Evolutionary conservation across 2,329 filamentous ascomycete genomes (phyloP).

Genomic region (Diaporthe nobilis): DNA sequence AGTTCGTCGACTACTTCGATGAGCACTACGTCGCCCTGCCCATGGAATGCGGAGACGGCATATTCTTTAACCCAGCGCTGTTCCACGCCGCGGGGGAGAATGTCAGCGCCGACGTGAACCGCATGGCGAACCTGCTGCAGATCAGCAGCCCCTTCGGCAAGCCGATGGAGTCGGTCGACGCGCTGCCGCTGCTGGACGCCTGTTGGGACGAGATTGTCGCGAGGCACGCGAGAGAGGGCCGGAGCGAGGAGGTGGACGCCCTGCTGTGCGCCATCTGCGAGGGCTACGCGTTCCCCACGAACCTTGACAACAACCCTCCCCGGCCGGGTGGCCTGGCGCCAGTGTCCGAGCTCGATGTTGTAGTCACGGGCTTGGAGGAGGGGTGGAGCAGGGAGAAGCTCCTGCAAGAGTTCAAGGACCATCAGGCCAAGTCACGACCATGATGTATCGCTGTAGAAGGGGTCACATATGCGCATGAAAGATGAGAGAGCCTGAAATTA

Average conservation of each 20-base stretch:
- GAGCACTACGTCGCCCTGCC: constrained; percentile 66
- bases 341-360: constrained; percentile 68
- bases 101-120: constrained; percentile 58
- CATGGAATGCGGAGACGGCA: constrained; percentile 68
- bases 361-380: constrained; percentile 59
- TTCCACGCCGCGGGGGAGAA: constrained; percentile 76
- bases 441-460: neutral
- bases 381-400: constrained; percentile 56
- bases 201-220: constrained; percentile 58
- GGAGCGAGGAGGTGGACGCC: constrained; percentile 59
- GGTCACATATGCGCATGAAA: neutral
- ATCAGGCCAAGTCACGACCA: constrained; percentile 16
- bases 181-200: constrained; percentile 60
- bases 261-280: constrained; percentile 67
- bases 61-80: constrained; percentile 76
- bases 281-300: constrained; percentile 74
- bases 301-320: constrained; percentile 70
- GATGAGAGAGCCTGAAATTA: neutral
- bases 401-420: constrained; percentile 55
- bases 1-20: constrained; percentile 69
- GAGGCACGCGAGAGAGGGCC: constrained; percentile 52
- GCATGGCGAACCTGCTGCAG: constrained; percentile 74
- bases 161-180: constrained; percentile 73
- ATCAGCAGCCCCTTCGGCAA: constrained; percentile 74
- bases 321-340: constrained; percentile 71